phyloP scores from a whole-genome alignment of 495 filamentous ascomycete species.

The Annulohypoxylon stygium region DNA sequence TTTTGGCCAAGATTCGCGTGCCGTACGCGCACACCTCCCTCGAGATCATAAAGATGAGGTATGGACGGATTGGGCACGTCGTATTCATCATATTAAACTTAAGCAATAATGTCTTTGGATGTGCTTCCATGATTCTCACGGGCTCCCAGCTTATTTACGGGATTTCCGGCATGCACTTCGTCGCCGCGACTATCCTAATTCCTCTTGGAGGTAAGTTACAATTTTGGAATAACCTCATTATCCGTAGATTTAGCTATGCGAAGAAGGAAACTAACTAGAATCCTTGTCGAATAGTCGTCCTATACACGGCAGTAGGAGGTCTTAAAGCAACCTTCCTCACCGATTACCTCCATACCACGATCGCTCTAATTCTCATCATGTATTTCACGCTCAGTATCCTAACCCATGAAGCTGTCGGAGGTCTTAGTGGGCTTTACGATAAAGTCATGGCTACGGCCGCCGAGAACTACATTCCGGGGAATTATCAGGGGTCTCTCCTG shows the following conservation, averaged over 20 bases:
- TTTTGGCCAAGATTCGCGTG: constrained; percentile 81
- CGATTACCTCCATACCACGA: constrained; percentile 74
- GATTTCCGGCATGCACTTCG: constrained; percentile 79
- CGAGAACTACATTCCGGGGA: constrained; percentile 67
- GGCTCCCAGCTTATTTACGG: constrained; percentile 81
- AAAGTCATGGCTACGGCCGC: constrained; percentile 85
- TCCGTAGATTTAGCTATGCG: constrained; percentile 59
- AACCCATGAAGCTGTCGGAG: constrained; percentile 74
- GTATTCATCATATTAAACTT: constrained; percentile 79
- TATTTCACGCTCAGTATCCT: constrained; percentile 85
- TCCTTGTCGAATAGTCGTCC: constrained; percentile 74
- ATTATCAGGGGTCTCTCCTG: constrained; percentile 62
- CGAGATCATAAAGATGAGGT: constrained; percentile 63
- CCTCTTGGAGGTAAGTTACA: constrained; percentile 57
- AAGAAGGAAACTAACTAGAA: constrained; percentile 48
- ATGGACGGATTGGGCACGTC: constrained; percentile 66
- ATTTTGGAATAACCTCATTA: constrained; percentile 34
- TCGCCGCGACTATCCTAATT: constrained; percentile 72
- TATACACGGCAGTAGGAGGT: constrained; percentile 67
- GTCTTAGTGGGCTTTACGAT: constrained; percentile 83
- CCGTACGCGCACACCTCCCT: constrained; percentile 82
- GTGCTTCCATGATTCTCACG: constrained; percentile 84
- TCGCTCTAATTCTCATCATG: constrained; percentile 83
- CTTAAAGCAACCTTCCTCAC: constrained; percentile 54
- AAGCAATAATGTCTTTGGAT: constrained; percentile 78